Evolutionary conservation across 768 basidiomycete species (phyloP), one percentile per base, ranked within the genome.

Genomic region (Serendipita vermifera): DNA sequence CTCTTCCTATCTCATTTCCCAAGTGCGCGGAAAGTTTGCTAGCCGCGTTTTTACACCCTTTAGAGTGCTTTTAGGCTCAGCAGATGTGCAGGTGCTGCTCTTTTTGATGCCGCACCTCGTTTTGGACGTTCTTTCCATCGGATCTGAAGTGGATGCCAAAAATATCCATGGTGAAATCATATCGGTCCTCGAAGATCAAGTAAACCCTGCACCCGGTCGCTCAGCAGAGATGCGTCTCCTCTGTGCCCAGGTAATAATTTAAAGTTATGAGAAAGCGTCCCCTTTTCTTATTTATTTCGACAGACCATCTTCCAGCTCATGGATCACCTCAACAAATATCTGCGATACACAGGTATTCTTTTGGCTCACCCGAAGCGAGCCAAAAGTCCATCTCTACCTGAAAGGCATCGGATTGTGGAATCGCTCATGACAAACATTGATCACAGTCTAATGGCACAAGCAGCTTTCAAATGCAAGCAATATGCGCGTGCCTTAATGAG

Each of bases 401-500:
- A 51, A 22, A n/a, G 17, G 9, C 17, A 31, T 15, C 17, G 32
- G 24, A 15, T 24, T 22, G 80, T 97, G 27, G 90, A 96, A 63
- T 87, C 86, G 0, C 71, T 93, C 48, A 70, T 97, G 15, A 79
- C 82, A 5, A 86, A 77, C 64, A 90, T 97, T 59, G 82, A 94
- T 59, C 80, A 84, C 59, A 82, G 84, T 57, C 75, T 98, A 24
- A 87, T 96, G 77, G 94, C 92, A 0, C 81, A 84, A 63, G 96
- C 96, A 0, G 94, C 96, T 1, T 78, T 98, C 56, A 81, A 91
- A 62, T 94, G 93, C 73, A 93, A 87, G 68, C 86, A 92, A 1
- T 97, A 86, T 62, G 94, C 94, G 1, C 78, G 94, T 32, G 83
- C 96, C 2, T 73, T 99, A 54, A 92, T 97, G 82, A 93, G 84